Evolutionary conservation across 305 asterid genomes (phyloP).

Genomic region (Fraxinus albicans): DNA sequence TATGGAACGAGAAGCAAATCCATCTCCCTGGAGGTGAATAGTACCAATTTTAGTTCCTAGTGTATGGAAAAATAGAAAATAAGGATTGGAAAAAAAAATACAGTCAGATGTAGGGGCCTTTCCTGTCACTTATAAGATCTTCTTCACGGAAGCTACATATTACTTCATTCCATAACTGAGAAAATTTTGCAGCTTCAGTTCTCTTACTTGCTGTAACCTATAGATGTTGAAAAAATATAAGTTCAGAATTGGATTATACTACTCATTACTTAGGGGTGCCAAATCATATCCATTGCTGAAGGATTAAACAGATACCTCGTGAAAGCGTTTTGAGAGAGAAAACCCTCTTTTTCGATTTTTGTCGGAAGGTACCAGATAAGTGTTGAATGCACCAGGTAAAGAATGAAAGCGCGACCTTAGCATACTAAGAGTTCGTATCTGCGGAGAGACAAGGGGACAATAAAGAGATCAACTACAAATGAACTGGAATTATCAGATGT

Average conservation of each 20-base stretch:
- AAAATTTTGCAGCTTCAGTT: constrained; percentile 96
- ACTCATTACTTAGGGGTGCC: constrained; percentile 23
- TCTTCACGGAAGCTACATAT: constrained; percentile 97
- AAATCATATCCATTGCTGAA: constrained; percentile 23
- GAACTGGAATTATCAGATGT: constrained; percentile 13
- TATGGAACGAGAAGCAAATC: constrained; percentile 97
- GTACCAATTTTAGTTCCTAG: constrained; percentile 31
- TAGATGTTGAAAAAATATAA: constrained; percentile 22
- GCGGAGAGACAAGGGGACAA: constrained; percentile 31
- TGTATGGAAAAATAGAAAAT: constrained; percentile 2
- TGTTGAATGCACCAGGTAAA: constrained; percentile 95
- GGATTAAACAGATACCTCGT: constrained; percentile 55
- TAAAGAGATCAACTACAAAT: constrained; percentile 19
- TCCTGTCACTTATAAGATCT: constrained; percentile 97
- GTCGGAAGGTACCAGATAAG: constrained; percentile 81
- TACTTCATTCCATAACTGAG: constrained; percentile 97
- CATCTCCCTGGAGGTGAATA: constrained; percentile 85
- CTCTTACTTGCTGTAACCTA: constrained; percentile 75
- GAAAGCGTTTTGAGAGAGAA: constrained; percentile 62
- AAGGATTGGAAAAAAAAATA: constrained; percentile 7
- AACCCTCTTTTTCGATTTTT: constrained; percentile 67
- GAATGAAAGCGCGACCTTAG: constrained; percentile 96
- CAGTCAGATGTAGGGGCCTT: constrained; percentile 33
- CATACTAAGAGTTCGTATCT: constrained; percentile 98
- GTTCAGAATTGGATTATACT: constrained; percentile 13